Base-by-base conservation (phyloP, 441 rosid genomes). In the Croton laevigatus region DNA sequence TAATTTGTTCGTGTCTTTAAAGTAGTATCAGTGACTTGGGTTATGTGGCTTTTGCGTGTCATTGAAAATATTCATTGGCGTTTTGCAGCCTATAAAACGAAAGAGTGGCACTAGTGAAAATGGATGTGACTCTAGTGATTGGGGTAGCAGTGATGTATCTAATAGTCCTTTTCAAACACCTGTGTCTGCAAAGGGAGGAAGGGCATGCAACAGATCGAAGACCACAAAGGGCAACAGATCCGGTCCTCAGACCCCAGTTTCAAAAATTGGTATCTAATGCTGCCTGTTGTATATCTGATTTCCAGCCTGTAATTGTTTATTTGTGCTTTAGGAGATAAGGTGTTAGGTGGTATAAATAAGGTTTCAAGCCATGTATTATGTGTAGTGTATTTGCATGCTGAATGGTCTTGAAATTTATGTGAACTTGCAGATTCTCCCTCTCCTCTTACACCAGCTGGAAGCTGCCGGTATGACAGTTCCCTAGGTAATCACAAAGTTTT, bases 391-490 rank as follows among this genome's bases (percentile, higher is more conserved):
- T 68, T 71, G 55, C 22, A 57, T 67, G 36, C 36, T 46, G 12
- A 37, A 40, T 60, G 45, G 52, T 14, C 59, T 19, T 38, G 20
- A 44, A 49, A 12, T 76, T 72, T 37, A 52, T 76, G 62, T 74
- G 54, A 73, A 69, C 67, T 74, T 84, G 86, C 91, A 91, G 98
- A 85, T 73, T 90, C 90, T 59, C 89, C 93, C 49, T 80, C 80
- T 69, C 71, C 86, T 70, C 91, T 82, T 62, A 90, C 96, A 75
- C 94, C 97, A 8, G 85, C 87, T 32, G 88, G 97, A 77, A 90
- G 83, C 71, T 90, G 97, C 64, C 98, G 99, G 27, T 88, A 92
- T 79, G 99, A 94, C 78, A 94, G 91, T 81, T 94, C 99, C 62
- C 81, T 94, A 77, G 91, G 98, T 94, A 85, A 81, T 66, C 45